Evolutionary conservation across 345 rosid species (phyloP).

Genomic region (Adansonia digitata): DNA sequence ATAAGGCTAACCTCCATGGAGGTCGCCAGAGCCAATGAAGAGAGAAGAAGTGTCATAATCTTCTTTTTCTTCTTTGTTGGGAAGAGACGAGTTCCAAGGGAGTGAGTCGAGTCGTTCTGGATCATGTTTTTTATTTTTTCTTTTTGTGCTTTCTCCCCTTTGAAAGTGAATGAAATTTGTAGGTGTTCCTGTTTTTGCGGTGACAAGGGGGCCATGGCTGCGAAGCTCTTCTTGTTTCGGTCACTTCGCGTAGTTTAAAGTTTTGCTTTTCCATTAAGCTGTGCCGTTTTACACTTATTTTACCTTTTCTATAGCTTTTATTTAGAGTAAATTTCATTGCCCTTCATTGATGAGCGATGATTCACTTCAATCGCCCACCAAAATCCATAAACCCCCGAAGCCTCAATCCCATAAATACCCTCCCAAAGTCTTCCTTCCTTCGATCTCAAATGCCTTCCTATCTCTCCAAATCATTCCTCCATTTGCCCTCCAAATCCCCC

Average conservation of each 20-base stretch:
- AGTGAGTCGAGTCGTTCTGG: constrained; percentile 48
- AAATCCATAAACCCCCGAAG: neutral
- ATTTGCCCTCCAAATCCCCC: constrained; percentile 22
- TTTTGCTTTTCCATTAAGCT: neutral
- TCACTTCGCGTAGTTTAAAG: neutral
- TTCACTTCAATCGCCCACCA: neutral
- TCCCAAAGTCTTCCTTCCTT: constrained; percentile 1
- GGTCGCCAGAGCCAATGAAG: constrained; percentile 54
- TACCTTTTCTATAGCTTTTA: neutral
- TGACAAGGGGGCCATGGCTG: constrained; percentile 26
- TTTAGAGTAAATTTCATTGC: neutral
- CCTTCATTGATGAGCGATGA: neutral
- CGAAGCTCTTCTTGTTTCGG: neutral
- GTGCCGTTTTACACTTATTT: neutral
- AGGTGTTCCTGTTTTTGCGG: neutral
- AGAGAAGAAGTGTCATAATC: constrained; percentile 48
- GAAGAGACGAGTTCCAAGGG: constrained; percentile 46
- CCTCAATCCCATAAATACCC: neutral
- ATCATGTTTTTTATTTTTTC: constrained; percentile 32
- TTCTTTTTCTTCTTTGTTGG: constrained; percentile 36
- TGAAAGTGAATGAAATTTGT: neutral
- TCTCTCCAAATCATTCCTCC: constrained; percentile 20
- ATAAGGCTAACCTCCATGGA: constrained; percentile 61
- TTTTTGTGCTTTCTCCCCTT: constrained; percentile 28
- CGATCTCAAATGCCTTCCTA: constrained; percentile 20